A percentile compares a stretch with the other conserved stretches of the same genome.
These are phyloP conservation scores for Torrubiella hemipterigena DNA, from an alignment of 2,329 filamentous ascomycete species.

Conservation along the genomic window DNA sequence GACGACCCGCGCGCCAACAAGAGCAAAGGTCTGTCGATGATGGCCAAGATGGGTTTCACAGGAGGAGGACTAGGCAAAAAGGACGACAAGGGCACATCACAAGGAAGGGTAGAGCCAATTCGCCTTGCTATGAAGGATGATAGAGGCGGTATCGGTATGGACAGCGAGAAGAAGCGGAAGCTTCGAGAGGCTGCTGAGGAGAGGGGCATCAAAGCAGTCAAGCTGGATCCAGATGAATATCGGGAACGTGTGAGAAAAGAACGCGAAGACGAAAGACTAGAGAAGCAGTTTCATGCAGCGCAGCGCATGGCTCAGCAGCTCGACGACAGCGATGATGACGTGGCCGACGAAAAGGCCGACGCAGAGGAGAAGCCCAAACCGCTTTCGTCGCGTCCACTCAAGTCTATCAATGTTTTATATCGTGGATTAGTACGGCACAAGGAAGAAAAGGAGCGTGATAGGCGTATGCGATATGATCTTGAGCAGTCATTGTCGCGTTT, in stretches of 20 bases:
- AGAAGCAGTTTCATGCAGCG: constrained; percentile 61
- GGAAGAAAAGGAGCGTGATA: constrained; percentile 57
- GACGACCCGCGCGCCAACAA: constrained; percentile 40
- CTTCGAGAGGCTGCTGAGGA: constrained; percentile 49
- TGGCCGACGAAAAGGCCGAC: constrained; percentile 7
- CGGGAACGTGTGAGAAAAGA: constrained; percentile 60
- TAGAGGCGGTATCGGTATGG: constrained; percentile 71
- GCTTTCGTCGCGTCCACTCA: constrained; percentile 39
- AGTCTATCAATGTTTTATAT: constrained; percentile 67
- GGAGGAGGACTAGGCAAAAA: constrained; percentile 58
- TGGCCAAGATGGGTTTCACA: constrained; percentile 90
- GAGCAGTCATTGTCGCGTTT: constrained; percentile 51
- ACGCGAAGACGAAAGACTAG: constrained; percentile 53
- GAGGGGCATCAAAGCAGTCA: constrained; percentile 44
- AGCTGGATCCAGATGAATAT: constrained; percentile 57
- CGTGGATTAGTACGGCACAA: constrained; percentile 60
- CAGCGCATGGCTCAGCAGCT: constrained; percentile 76
- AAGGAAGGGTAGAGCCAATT: constrained; percentile 54
- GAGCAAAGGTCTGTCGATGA: constrained; percentile 90
- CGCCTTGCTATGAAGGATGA: constrained; percentile 66
- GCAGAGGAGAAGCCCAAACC: constrained; percentile 19
- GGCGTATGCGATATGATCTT: constrained; percentile 51
- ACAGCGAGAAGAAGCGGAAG: constrained; percentile 73
- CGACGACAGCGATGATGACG: constrained; percentile 32
- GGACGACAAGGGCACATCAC: constrained; percentile 31